Conservation (phyloP, 352 stramenopile genomes). For the Phytophthora tentaculata region DNA sequence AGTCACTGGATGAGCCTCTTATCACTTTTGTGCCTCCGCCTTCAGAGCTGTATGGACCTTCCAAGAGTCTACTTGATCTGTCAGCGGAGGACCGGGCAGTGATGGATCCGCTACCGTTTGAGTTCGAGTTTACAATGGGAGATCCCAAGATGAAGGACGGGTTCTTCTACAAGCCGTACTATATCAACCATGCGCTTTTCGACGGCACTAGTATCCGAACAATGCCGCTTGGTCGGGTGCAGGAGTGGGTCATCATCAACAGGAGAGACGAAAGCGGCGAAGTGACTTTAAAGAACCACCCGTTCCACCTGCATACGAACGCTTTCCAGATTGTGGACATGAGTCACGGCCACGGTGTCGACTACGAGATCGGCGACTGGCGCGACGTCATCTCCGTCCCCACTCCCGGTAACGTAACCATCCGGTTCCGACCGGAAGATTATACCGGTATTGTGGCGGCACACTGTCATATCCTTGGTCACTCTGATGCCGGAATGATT, state of each 20-base stretch:
- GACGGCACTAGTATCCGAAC: constrained; percentile 50
- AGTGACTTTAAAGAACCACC: constrained; percentile 70
- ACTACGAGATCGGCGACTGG: constrained; percentile 84
- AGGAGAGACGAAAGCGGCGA: constrained; percentile 47
- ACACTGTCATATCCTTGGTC: constrained; percentile 83
- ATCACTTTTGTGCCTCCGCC: constrained; percentile 43
- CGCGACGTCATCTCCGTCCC: constrained; percentile 82
- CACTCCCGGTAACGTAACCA: constrained; percentile 79
- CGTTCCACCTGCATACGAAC: constrained; percentile 89
- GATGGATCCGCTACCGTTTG: constrained; percentile 49
- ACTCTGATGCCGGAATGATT: constrained; percentile 87
- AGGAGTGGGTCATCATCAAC: constrained; percentile 84
- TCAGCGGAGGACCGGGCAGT: constrained; percentile 31
- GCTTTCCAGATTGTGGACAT: constrained; percentile 83
- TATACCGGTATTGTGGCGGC: constrained; percentile 66
- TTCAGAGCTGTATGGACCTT: constrained; percentile 48
- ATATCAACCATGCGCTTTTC: constrained; percentile 73
- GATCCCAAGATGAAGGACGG: constrained; percentile 54
- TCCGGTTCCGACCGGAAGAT: constrained; percentile 77
- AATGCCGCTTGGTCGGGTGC: constrained; percentile 61
- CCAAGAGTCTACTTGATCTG: constrained; percentile 48
- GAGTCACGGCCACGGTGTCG: constrained; percentile 65
- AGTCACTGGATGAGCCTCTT: constrained; percentile 34
- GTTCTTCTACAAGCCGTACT: constrained; percentile 77
- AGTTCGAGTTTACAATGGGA: constrained; percentile 68